Conservation (phyloP, 2,329 filamentous ascomycete species). For the Apiospora saccharicola region DNA sequence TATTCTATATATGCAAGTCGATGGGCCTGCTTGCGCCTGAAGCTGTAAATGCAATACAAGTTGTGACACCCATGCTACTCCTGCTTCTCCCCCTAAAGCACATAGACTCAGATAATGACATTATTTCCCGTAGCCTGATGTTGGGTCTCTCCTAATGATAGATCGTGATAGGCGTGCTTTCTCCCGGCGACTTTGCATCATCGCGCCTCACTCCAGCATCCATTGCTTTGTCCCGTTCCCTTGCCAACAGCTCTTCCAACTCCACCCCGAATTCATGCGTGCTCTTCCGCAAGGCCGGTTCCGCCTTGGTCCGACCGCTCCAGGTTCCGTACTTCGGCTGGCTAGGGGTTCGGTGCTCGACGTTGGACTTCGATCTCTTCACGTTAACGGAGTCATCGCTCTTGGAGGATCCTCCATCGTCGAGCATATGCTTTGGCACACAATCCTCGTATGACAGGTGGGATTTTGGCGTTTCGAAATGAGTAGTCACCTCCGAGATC, state of each 20-base stretch:
- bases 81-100: not conserved
- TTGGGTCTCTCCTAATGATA: conserved; percentile 12
- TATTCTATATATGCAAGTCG: not conserved
- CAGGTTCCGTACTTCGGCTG: conserved; percentile 33
- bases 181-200: not conserved
- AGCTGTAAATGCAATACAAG: not conserved
- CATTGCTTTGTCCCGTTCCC: conserved; percentile 22
- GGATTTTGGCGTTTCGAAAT: conserved; percentile 30
- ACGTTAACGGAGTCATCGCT: conserved; percentile 23
- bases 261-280: conserved; percentile 32
- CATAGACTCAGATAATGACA: not conserved
- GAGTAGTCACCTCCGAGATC: conserved; percentile 28
- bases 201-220: conserved; percentile 19
- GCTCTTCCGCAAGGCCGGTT: conserved; percentile 31
- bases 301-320: conserved; percentile 31
- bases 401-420: conserved; percentile 28
- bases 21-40: not conserved
- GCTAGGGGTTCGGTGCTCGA: not conserved
- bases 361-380: conserved; percentile 25
- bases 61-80: not conserved
- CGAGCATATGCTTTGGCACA: conserved; percentile 38
- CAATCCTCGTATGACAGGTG: conserved; percentile 39
- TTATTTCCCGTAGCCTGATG: not conserved
- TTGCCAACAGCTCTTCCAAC: conserved; percentile 31
- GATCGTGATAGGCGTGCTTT: not conserved